phyloP scores from a whole-genome alignment of 177 flowering plant species.

The Tripterygium wilfordii region DNA sequence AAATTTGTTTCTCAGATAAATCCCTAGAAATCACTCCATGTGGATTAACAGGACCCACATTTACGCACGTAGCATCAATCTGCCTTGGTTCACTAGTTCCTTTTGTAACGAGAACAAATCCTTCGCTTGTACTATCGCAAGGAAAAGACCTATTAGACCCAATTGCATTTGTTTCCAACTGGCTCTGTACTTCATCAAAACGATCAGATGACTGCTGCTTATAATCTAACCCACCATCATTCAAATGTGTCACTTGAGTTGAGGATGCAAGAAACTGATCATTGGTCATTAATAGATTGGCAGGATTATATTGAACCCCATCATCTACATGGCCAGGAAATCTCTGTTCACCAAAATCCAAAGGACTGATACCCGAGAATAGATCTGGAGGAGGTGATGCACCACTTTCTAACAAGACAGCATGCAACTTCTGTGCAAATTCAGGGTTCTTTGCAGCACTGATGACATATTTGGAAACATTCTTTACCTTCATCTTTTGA shows the following conservation, averaged over 20 bases:
- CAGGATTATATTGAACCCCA: slow-evolving; percentile 9
- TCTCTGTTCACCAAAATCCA: slow-evolving; percentile 22
- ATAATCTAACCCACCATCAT: slow-evolving; percentile 10
- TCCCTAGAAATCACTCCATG: slow-evolving; percentile 9
- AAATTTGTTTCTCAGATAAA: slow-evolving; percentile 16
- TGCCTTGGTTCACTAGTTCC: slow-evolving; percentile 8
- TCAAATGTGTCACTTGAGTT: slow-evolving; percentile 12
- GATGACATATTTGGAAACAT: slow-evolving; percentile 80
- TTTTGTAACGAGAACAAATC: slow-evolving; percentile 20
- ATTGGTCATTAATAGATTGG: slow-evolving; percentile 11
- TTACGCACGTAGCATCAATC: slow-evolving; percentile 13
- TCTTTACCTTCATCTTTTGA: slow-evolving; percentile 64
- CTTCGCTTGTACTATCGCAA: slow-evolving; percentile 23
- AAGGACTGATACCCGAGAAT: slow-evolving; percentile 37
- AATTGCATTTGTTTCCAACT: slow-evolving; percentile 8
- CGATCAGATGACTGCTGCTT: slow-evolving; percentile 11
- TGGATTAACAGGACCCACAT: slow-evolving; percentile 9
- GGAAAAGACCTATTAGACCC: slow-evolving; percentile 10
- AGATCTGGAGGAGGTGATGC: slow-evolving; percentile 74
- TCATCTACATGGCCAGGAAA: slow-evolving; percentile 19
- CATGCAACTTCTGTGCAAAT: slow-evolving; percentile 80
- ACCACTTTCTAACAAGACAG: slow-evolving; percentile 78
- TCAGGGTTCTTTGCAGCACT: slow-evolving; percentile 86
- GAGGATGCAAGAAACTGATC: slow-evolving; percentile 27
- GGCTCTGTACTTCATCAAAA: slow-evolving; percentile 10